A percentile compares a stretch with the other conserved stretches of the same genome.
Evolutionary conservation across 1,284 basidiomycete genomes (phyloP).

Genomic region (Erythrobasidium hasegawianum): DNA sequence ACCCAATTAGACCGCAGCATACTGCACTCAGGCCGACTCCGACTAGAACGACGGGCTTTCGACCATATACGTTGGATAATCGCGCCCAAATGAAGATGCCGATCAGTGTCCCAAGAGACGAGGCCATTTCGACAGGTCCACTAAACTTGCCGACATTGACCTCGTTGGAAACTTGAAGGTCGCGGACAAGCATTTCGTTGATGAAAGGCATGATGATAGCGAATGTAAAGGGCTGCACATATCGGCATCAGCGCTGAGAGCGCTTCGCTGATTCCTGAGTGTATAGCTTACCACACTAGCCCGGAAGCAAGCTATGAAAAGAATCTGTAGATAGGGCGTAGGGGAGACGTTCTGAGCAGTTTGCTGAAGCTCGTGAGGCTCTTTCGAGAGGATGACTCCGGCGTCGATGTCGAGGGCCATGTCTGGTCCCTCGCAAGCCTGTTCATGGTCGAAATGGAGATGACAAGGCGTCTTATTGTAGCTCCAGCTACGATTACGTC

Average conservation of each 20-base stretch:
- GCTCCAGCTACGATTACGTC: too few species aligned
- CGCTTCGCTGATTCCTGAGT: too few species aligned
- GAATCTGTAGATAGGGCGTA: not conserved
- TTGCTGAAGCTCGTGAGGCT: not conserved
- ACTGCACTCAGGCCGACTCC: not conserved
- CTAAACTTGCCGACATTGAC: not conserved
- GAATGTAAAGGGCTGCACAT: slow-evolving; percentile 8
- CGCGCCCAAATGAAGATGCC: not conserved
- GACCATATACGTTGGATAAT: slow-evolving; percentile 1
- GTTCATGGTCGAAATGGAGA: too few species aligned
- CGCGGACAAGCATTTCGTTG: slow-evolving; percentile 4
- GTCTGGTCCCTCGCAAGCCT: too few species aligned
- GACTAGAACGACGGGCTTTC: not conserved
- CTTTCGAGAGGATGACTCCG: not conserved
- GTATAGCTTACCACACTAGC: not conserved
- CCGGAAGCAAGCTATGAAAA: not conserved
- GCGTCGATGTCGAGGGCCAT: too few species aligned
- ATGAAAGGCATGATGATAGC: slow-evolving; percentile 5
- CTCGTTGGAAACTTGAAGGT: slow-evolving; percentile 5
- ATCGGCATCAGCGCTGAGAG: not conserved
- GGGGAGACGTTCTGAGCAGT: not conserved
- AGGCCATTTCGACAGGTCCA: not conserved
- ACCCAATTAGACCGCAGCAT: slow-evolving; percentile 1
- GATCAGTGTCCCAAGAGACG: not conserved
- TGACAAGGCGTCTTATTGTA: too few species aligned